Conservation (phyloP, 2,329 filamentous ascomycete species). For the Claviceps pazoutovae region DNA sequence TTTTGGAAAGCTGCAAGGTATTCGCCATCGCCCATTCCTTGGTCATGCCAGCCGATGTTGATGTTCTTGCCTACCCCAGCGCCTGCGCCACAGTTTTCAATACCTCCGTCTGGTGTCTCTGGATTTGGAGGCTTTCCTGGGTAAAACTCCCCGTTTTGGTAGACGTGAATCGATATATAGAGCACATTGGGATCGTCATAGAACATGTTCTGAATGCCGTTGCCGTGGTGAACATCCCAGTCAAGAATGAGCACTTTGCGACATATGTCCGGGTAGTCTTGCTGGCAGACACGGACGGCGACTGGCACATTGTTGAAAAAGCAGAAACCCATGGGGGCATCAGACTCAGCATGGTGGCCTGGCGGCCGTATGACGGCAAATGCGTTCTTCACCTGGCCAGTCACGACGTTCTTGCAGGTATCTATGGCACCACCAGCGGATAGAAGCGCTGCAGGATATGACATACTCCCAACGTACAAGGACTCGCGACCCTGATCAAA, state of each 20-base stretch:
- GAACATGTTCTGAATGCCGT: conserved; percentile 92
- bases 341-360: conserved; percentile 83
- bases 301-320: conserved; percentile 97
- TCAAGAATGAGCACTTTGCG: conserved; percentile 87
- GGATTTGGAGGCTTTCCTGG: conserved; percentile 50
- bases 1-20: conserved; percentile 95
- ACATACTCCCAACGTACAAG: conserved; percentile 71
- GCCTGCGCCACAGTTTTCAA: conserved; percentile 44
- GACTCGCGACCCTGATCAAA: conserved; percentile 57
- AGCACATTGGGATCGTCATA: conserved; percentile 89
- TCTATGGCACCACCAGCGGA: conserved; percentile 91
- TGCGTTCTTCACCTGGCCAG: conserved; percentile 75
- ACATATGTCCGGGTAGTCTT: conserved; percentile 64
- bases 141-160: conserved; percentile 72
- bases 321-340: conserved; percentile 85
- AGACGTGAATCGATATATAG: conserved; percentile 91
- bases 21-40: conserved; percentile 87
- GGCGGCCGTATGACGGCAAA: conserved; percentile 92
- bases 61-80: conserved; percentile 46
- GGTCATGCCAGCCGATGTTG: conserved; percentile 53
- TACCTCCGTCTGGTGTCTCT: conserved; percentile 44
- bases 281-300: conserved; percentile 75
- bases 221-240: conserved; percentile 75
- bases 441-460: conserved; percentile 65
- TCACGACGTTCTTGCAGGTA: conserved; percentile 81